Percentiles rank a stretch among this genome's conserved stretches.
Evolutionary conservation across 2,329 filamentous ascomycete species (phyloP).

Genomic region (Aspergillus cejpii): DNA sequence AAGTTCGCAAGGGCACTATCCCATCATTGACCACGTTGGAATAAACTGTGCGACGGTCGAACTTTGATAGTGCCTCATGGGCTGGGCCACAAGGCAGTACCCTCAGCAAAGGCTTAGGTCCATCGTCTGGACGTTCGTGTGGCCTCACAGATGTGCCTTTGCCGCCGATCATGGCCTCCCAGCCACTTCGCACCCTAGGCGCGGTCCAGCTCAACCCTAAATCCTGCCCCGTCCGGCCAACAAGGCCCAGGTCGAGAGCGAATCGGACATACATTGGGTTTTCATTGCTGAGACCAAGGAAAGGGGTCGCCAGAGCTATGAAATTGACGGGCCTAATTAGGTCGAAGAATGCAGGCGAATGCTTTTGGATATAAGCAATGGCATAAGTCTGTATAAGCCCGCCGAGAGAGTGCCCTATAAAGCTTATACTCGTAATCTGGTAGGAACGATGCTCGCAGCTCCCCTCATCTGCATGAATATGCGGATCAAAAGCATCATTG

Average conservation of each 20-base stretch:
- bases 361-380: conserved; percentile 92
- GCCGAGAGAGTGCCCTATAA: conserved; percentile 85
- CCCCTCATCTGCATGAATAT: conserved; percentile 37
- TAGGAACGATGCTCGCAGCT: conserved; percentile 54
- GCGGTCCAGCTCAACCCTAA: conserved; percentile 90
- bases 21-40: conserved; percentile 97
- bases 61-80: conserved; percentile 77
- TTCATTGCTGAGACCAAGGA: conserved; percentile 89
- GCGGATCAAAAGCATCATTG: conserved; percentile 36
- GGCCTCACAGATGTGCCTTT: conserved; percentile 55
- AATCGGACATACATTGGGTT: conserved; percentile 97
- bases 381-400: conserved; percentile 89
- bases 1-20: conserved; percentile 89
- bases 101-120: conserved; percentile 79
- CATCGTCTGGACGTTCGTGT: conserved; percentile 59
- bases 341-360: conserved; percentile 85
- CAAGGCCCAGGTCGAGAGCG: conserved; percentile 88
- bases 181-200: conserved; percentile 75
- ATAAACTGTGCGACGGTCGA: conserved; percentile 85
- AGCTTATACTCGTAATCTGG: conserved; percentile 88
- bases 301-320: conserved; percentile 76
- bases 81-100: conserved; percentile 89
- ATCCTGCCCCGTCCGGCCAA: conserved; percentile 93
- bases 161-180: conserved; percentile 79
- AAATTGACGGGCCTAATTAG: conserved; percentile 85